Base-by-base conservation (phyloP, 1,284 basidiomycete species). In the Coriolopsis trogii region DNA sequence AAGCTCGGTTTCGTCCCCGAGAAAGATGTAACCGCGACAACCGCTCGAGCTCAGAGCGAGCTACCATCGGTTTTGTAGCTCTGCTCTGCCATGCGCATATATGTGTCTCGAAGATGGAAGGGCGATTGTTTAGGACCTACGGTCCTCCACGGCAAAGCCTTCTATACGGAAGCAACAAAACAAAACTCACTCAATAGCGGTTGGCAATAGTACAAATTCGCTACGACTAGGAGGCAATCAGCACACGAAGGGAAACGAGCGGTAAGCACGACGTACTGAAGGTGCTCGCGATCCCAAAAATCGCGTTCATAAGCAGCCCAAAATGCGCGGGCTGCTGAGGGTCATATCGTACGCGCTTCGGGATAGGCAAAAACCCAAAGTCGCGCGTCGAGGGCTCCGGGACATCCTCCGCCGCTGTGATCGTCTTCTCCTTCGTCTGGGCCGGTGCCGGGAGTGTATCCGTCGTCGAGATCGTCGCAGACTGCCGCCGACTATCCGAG, bases 141-240 rank as follows among this genome's bases (percentile, higher is more conserved):
- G n/a, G n/a, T n/a, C n/a, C n/a, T n/a, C n/a, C n/a, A n/a, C n/a
- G n/a, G n/a, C n/a, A n/a, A n/a, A n/a, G n/a, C n/a, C n/a, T n/a
- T n/a, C n/a, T n/a, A n/a, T n/a, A n/a, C n/a, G n/a, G n/a, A 9
- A 4, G 16, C 16, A 34, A 21, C 2, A 13, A n/a, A 41, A n/a
- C 2, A 7, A 29, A 10, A 56, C 79, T 44, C 66, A 79, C 88
- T 85, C 13, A 90, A 69, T 52, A 90, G 67, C 0, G 88, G 87
- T 67, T 87, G 88, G 52, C 83, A 84, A 57, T 89, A 90, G 62
- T 88, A 90, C 42, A 89, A 63, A 56, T 89, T 90, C 16, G 80
- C 76, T 23, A 81, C 81, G 38, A 68, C 81, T 84, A 48, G 9
- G 16, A 5, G 8, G 44, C 9, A 26, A 25, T 13, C 33, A 5